These are phyloP conservation scores for Torulaspora indica DNA, from an alignment of 805 yeast species.

Conservation along the genomic window DNA sequence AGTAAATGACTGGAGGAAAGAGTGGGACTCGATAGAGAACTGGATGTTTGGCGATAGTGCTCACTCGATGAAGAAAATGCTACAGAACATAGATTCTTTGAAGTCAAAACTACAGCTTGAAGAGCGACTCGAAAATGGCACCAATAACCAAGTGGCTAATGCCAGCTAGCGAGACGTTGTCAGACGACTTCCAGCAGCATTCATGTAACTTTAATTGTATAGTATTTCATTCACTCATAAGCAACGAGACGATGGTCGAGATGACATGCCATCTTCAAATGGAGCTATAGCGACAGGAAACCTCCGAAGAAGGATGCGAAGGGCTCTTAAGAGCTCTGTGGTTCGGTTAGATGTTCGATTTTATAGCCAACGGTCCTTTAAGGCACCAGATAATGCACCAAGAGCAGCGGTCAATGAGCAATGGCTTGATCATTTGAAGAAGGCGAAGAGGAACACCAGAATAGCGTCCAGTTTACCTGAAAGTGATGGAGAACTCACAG, in stretches of 20 bases:
- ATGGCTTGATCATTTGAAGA: slow-evolving; percentile 36
- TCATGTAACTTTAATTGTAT: neutral
- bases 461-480: neutral
- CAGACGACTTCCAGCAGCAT: too few species aligned
- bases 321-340: neutral
- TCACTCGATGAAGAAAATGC: slow-evolving; percentile 28
- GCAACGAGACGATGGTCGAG: neutral
- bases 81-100: slow-evolving; percentile 26
- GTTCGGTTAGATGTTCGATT: neutral
- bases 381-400: slow-evolving; percentile 40
- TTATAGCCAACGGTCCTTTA: slow-evolving; percentile 5
- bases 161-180: neutral
- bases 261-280: neutral
- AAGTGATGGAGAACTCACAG: neutral
- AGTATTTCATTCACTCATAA: neutral
- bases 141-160: neutral
- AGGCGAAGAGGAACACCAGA: slow-evolving; percentile 3
- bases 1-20: slow-evolving; percentile 31
- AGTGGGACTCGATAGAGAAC: slow-evolving; percentile 31
- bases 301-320: neutral
- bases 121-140: neutral
- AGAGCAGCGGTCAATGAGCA: slow-evolving; percentile 41
- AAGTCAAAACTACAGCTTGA: slow-evolving; percentile 13
- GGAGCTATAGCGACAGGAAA: too few species aligned
- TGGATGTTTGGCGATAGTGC: slow-evolving; percentile 33